Evolutionary conservation across 1,284 basidiomycete species (phyloP).

Genomic region (Cryptococcus maquisensis): DNA sequence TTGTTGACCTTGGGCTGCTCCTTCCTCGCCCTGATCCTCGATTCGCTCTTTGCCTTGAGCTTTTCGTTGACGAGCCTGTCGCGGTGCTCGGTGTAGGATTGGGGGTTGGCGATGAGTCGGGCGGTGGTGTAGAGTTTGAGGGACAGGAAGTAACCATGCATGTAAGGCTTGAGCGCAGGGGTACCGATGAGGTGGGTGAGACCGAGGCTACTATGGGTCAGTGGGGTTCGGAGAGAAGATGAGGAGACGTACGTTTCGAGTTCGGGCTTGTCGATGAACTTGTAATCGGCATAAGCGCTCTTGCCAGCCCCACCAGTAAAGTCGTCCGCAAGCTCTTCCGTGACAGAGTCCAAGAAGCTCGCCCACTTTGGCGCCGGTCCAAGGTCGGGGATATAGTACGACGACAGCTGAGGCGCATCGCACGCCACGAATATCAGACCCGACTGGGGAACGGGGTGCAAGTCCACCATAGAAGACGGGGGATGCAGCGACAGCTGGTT

Average conservation of each 20-base stretch:
- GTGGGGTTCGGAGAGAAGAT: not conserved
- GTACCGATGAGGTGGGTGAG: conserved; percentile 92
- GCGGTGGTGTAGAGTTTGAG: conserved; percentile 95
- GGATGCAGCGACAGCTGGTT: conserved; percentile 94
- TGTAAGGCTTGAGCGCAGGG: conserved; percentile 93
- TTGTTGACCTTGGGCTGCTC: conserved; percentile 78
- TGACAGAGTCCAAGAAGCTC: conserved; percentile 94
- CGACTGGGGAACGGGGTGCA: conserved; percentile 79
- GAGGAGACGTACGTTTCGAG: conserved; percentile 64
- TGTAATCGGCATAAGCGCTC: conserved; percentile 86
- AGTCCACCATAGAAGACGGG: conserved; percentile 77
- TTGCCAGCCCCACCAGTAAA: conserved; percentile 50
- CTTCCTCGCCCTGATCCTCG: conserved; percentile 78
- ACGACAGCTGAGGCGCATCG: conserved; percentile 85
- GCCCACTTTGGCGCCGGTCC: conserved; percentile 97
- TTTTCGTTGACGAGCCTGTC: conserved; percentile 82
- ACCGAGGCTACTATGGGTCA: conserved; percentile 55
- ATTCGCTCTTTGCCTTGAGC: conserved; percentile 89
- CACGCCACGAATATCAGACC: conserved; percentile 85
- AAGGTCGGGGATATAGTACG: conserved; percentile 90
- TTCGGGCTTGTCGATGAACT: conserved; percentile 88
- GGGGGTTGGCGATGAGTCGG: conserved; percentile 91
- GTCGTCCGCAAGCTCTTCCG: conserved; percentile 93
- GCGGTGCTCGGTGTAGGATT: conserved; percentile 88
- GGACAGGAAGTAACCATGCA: conserved; percentile 98